Conservation (phyloP, 768 basidiomycete genomes). For the Mycena metata region DNA sequence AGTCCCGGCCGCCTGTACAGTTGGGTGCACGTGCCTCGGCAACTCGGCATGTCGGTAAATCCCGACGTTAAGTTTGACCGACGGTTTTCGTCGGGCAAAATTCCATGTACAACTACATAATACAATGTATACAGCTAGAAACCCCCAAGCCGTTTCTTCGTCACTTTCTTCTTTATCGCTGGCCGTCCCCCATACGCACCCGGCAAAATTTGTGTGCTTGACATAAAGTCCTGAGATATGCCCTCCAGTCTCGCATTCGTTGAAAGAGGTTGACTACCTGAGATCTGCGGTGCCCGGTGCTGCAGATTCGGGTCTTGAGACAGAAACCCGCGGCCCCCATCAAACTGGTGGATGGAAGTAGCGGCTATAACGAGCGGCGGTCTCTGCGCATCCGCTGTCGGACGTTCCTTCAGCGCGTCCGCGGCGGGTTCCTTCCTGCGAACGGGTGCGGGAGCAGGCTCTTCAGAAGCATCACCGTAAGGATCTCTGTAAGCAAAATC, state of each 20-base stretch:
- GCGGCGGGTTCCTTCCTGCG: slow-evolving; percentile 14
- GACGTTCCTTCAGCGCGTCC: slow-evolving; percentile 30
- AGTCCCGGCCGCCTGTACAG: not conserved
- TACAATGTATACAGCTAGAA: slow-evolving; percentile 62
- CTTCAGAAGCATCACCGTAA: slow-evolving; percentile 56
- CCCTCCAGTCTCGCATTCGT: slow-evolving; percentile 28
- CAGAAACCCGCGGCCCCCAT: slow-evolving; percentile 22
- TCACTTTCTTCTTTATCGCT: slow-evolving; percentile 64
- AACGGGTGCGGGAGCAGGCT: slow-evolving; percentile 21
- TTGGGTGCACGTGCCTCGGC: not conserved
- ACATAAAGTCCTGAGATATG: slow-evolving; percentile 59
- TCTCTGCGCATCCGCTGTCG: slow-evolving; percentile 41
- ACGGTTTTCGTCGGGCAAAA: too few species aligned
- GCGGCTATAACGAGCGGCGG: slow-evolving; percentile 58
- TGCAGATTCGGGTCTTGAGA: slow-evolving; percentile 35
- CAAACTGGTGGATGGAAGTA: slow-evolving; percentile 37
- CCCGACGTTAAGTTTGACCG: not conserved
- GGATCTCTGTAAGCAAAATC: slow-evolving; percentile 68
- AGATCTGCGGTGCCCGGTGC: not conserved
- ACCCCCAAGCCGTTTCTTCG: slow-evolving; percentile 80
- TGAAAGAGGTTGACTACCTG: slow-evolving; percentile 32
- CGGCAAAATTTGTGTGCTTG: slow-evolving; percentile 79
- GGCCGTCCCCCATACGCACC: slow-evolving; percentile 80
- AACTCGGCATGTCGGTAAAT: not conserved
- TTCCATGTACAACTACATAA: too few species aligned